Conservation (phyloP, 1,284 basidiomycete species). For the Taiwanofungus camphoratus region DNA sequence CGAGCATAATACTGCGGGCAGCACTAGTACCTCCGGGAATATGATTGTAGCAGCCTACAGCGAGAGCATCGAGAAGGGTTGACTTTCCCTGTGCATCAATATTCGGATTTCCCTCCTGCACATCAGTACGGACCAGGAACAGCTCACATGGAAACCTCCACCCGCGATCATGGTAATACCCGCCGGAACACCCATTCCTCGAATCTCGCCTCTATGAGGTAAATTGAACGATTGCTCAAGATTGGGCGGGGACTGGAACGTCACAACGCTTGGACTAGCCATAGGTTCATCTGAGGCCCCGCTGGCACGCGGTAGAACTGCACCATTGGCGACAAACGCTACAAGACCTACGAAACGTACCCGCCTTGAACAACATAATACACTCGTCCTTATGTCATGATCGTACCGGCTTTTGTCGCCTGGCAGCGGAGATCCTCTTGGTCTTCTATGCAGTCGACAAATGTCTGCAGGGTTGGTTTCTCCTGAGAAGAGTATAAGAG, state of each 20-base stretch:
- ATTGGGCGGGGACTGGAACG: constrained; percentile 15
- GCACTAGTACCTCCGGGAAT: constrained; percentile 15
- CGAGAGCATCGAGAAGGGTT: constrained; percentile 18
- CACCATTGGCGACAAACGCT: constrained; percentile 20
- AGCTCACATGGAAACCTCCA: constrained; percentile 19
- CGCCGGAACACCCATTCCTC: constrained; percentile 17
- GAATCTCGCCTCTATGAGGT: constrained; percentile 14
- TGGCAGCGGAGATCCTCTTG: constrained; percentile 15
- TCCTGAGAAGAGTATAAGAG: constrained; percentile 13
- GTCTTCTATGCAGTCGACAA: constrained; percentile 18
- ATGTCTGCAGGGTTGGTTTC: constrained; percentile 4
- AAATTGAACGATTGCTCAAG: constrained; percentile 14
- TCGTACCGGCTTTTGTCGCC: constrained; percentile 8
- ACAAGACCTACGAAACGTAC: constrained; percentile 10
- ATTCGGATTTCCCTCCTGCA: too few relatives aligned
- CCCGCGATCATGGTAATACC: constrained; percentile 21
- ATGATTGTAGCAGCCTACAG: constrained; percentile 22
- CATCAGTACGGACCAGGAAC: not conserved
- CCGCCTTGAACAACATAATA: not conserved
- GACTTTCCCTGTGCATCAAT: constrained; percentile 18
- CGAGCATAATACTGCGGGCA: not conserved
- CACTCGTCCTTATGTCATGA: too few relatives aligned
- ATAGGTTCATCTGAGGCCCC: constrained; percentile 19
- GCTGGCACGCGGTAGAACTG: constrained; percentile 17
- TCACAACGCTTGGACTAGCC: constrained; percentile 7